Evolutionary conservation across 257 asterid species (phyloP).

Genomic region (Eustoma russellianum): DNA sequence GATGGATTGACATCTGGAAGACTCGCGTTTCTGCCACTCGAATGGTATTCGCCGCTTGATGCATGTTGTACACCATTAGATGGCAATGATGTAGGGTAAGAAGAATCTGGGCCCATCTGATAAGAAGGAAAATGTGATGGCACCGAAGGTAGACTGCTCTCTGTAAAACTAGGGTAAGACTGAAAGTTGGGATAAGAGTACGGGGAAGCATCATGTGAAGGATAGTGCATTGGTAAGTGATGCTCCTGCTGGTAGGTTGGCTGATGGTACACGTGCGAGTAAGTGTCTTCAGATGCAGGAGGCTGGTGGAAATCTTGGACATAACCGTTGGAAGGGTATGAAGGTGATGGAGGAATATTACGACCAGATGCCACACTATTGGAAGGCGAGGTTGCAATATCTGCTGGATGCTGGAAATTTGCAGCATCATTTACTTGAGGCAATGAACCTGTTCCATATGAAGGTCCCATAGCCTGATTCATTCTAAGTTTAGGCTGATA

Average conservation of each 20-base stretch:
- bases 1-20: slow-evolving; percentile 38
- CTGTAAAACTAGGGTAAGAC: slow-evolving; percentile 69
- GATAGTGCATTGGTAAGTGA: slow-evolving; percentile 42
- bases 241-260: slow-evolving; percentile 22
- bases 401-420: slow-evolving; percentile 29
- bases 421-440: slow-evolving; percentile 7
- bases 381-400: slow-evolving; percentile 27
- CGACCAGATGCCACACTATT: slow-evolving; percentile 21
- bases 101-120: slow-evolving; percentile 50
- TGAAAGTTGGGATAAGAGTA: slow-evolving; percentile 58
- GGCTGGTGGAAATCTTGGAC: slow-evolving; percentile 28
- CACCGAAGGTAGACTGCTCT: slow-evolving; percentile 62
- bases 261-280: slow-evolving; percentile 46
- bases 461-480: slow-evolving; percentile 20
- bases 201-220: slow-evolving; percentile 40
- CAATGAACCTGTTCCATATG: slow-evolving; percentile 23
- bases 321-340: slow-evolving; percentile 18
- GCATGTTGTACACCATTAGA: slow-evolving; percentile 25
- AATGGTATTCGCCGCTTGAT: slow-evolving; percentile 34
- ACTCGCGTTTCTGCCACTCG: slow-evolving; percentile 34
- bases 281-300: slow-evolving; percentile 36
- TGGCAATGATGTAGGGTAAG: slow-evolving; percentile 35
- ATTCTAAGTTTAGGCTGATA: slow-evolving; percentile 19
- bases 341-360: slow-evolving; percentile 30
- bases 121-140: slow-evolving; percentile 61